Evolutionary conservation across 2,329 filamentous ascomycete genomes (phyloP), one percentile per base, ranked within the genome.

Genomic region (Curvularia verruculosa): DNA sequence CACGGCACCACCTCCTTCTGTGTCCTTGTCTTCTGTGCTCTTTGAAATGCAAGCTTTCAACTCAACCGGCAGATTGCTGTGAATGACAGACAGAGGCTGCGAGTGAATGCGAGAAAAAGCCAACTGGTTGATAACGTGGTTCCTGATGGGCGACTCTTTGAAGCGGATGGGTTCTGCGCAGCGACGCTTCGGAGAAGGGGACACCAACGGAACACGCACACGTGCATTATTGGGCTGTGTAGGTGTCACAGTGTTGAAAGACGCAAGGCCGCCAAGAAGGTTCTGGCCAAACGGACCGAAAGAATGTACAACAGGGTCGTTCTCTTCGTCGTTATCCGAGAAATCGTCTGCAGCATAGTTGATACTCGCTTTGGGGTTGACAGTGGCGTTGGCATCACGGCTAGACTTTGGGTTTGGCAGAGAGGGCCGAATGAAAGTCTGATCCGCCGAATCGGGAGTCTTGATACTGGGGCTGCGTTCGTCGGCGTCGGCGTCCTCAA

Each of bases 61-160:
- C 59, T 82, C 79, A 24, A 77, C 70, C n/a, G 95, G 95, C 12
- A 99, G 87, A 72, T 96, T 91, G 75, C 87, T 89, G 80, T 97
- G 83, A 55, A 99, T 95, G 48, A 89, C 90, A 1, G 94, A 96
- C 47, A 98, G 83, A 3, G 95, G 94, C 24, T 92, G 95, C 0
- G 93, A 96, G 15, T 94, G 93, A 6, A 98, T 83, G 26, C 94
- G 90, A 1, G 95, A 97, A 77, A 91, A 99, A 29, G 95, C 95
- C 28, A 99, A 85, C 78, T 99, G 95, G 77, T 98, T 98, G 74
- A 95, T 85, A 60, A 96, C 87, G 73, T 99, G 95, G 76, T 97
- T 96, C 68, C 85, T 84, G 63, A 95, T 77, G 77, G 78, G 80
- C 77, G 68, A 69, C 31, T 75, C 70, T 52, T 78, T 74, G 65